These are phyloP conservation scores for Austroboletus eburneus DNA, from an alignment of 768 basidiomycete genomes.

Conservation along the genomic window DNA sequence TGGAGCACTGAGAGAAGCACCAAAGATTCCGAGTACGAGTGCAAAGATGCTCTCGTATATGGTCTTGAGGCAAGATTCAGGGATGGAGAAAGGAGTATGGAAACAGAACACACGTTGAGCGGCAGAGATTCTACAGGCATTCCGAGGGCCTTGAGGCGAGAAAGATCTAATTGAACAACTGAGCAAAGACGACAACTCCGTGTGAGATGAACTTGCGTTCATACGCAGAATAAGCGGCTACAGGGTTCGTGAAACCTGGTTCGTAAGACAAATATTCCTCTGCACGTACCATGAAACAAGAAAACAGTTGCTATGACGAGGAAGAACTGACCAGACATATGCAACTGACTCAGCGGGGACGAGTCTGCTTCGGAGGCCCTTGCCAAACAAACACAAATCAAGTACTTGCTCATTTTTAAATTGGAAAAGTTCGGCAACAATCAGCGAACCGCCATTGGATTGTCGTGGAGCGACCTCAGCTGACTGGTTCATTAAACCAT, in stretches of 20 bases:
- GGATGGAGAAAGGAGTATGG: neutral
- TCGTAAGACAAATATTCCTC: neutral
- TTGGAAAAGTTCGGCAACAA: neutral
- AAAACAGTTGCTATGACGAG: slow-evolving; percentile 44
- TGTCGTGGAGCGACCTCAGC: too few species aligned
- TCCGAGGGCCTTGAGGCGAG: slow-evolving; percentile 72
- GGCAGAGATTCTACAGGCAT: slow-evolving; percentile 66
- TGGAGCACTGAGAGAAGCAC: slow-evolving; percentile 67
- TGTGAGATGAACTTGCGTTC: slow-evolving; percentile 50
- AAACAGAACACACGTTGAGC: slow-evolving; percentile 44
- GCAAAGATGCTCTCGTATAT: slow-evolving; percentile 61
- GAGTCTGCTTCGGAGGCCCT: neutral
- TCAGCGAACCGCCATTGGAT: neutral
- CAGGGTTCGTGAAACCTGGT: neutral
- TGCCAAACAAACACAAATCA: slow-evolving; percentile 12
- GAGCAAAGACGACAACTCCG: slow-evolving; percentile 18
- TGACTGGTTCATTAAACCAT: too few species aligned
- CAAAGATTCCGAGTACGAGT: slow-evolving; percentile 64
- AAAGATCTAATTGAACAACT: slow-evolving; percentile 50
- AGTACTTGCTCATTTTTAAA: neutral
- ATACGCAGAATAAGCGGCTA: slow-evolving; percentile 78
- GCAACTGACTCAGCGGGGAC: too few species aligned
- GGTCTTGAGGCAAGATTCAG: slow-evolving; percentile 41
- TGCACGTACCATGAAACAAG: slow-evolving; percentile 50
- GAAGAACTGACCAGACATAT: slow-evolving; percentile 46